Evolutionary conservation across 2,329 filamentous ascomycete species (phyloP), one percentile per base, ranked within the genome.

Genomic region (Cadophora gregata): DNA sequence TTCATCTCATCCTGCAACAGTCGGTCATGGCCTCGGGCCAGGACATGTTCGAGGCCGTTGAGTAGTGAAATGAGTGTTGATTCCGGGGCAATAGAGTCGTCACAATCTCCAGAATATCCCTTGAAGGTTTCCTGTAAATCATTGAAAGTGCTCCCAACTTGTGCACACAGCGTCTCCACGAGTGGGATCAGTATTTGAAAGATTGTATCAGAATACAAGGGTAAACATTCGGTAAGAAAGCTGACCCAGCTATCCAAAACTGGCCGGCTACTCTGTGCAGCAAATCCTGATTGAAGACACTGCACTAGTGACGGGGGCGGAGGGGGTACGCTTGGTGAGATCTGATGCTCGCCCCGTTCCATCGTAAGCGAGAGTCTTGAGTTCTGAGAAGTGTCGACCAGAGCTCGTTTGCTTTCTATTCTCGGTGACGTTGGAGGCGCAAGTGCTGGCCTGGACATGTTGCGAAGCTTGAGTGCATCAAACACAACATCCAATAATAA

Each of bases 201-300:
- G 55, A 97, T 93, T 5, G 90, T 88, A 51, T 92, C 89, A 0
- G 91, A 86, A 78, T 97, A 97, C 16, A 97, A 83, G 0, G 94
- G 93, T 33, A 99, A 81, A 53, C 93, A 92, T 75, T 95, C 91
- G 4, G 88, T 87, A 8, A 99, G 83, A 72, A 99, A 94, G 33
- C 87, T 84, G 10, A 97, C 89, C 96, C 96, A 99, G 76, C 92
- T 94, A 73, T 98, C 94, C 42, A 99, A 82, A 6, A 96, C 90
- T 9, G 88, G 83, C 5, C 93, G 88, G 71, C 92, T 94, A 62
- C 84, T 88, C 2, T 85, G 77, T 3, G 93, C 92, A 63, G 91
- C 88, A 59, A 99, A 89, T 0, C 93, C 96, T 55, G 89, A 87
- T 68, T 93, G 89, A 14, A 99, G 83, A 75, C 93, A 97, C 69